phyloP scores from a whole-genome alignment of 2,329 filamentous ascomycete species.

The Exserohilum rostratum region DNA sequence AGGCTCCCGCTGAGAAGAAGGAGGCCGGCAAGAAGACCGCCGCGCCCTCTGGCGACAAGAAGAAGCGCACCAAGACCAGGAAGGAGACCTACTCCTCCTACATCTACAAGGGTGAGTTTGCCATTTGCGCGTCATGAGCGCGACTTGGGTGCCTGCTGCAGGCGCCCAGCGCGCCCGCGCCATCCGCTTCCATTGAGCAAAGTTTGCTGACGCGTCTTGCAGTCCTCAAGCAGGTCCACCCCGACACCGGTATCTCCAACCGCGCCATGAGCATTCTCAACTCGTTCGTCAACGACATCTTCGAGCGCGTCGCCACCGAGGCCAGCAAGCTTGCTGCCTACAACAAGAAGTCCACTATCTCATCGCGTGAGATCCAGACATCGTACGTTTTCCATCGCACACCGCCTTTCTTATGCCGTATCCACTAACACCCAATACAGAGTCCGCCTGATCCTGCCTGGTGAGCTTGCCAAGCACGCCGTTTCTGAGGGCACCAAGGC shows the following conservation, averaged over 20 bases:
- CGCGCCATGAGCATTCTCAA: conserved; percentile 99
- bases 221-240: conserved; percentile 99
- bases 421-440: conserved; percentile 50
- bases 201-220: conserved; percentile 47
- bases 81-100: conserved; percentile 99
- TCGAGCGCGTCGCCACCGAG: conserved; percentile 98
- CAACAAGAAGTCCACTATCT: conserved; percentile 99
- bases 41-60: conserved; percentile 94
- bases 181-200: conserved; percentile 1
- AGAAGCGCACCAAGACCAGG: conserved; percentile 99
- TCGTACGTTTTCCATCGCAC: conserved; percentile 63
- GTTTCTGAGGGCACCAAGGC: conserved; percentile 99
- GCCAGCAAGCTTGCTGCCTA: conserved; percentile 99
- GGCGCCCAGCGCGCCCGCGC: background rate
- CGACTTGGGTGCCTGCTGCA: background rate
- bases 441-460: conserved; percentile 94
- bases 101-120: conserved; percentile 95
- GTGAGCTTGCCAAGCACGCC: conserved; percentile 99
- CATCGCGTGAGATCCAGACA: conserved; percentile 98
- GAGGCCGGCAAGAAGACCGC: conserved; percentile 99
- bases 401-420: background rate
- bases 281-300: conserved; percentile 99
- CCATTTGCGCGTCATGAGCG: conserved; percentile 18
- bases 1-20: conserved; percentile 95
- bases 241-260: conserved; percentile 99